Evolutionary conservation across 2,329 filamentous ascomycete genomes (phyloP), one percentile per base, ranked within the genome.

Genomic region (Leptographium radiaticola): DNA sequence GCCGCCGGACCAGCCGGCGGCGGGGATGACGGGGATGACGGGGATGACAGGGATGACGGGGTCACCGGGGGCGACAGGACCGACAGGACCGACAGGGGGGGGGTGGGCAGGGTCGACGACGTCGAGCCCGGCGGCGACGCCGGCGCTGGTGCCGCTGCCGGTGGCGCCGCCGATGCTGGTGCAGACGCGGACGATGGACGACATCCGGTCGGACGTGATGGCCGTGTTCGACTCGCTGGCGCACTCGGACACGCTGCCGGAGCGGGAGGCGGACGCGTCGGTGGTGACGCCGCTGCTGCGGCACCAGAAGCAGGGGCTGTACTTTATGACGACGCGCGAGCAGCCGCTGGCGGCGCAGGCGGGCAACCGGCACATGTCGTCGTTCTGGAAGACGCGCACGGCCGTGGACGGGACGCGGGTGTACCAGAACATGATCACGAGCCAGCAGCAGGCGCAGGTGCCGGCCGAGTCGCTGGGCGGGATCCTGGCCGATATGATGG

Each of bases 281-380:
- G 76, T 93, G 52, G 75, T 76, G 54, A 89, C 84, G 0, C 74
- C 80, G 33, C 71, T 97, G 18, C 80, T 96, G 44, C 76, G 77
- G 55, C 91, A 97, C 68, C 91, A 97, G 66, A 93, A 88, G 66
- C 89, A 96, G 68, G 91, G 86, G 0, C 75, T 97, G 0, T 81
- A 83, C 65, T 97, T 95, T 65, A 89, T 97, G 84, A 81, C 75
- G 11, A 78, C 79, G 20, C 86, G 87, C 58, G 91, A 97, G 67
- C 78, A 80, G 49, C 77, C 80, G 0, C 74, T 78, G 13, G 72
- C 74, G n/a, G 76, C 76, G 51, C 78, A 80, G 20, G 71, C 73
- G 0, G 80, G 85, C 49, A 63, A 62, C 36, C 76, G 78, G 52
- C 75, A 77, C 16, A 80, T 83, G 57, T 83, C 83, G 51, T 86